Conservation (phyloP, 2,329 filamentous ascomycete genomes). For the Gliomastix tumulicola region DNA sequence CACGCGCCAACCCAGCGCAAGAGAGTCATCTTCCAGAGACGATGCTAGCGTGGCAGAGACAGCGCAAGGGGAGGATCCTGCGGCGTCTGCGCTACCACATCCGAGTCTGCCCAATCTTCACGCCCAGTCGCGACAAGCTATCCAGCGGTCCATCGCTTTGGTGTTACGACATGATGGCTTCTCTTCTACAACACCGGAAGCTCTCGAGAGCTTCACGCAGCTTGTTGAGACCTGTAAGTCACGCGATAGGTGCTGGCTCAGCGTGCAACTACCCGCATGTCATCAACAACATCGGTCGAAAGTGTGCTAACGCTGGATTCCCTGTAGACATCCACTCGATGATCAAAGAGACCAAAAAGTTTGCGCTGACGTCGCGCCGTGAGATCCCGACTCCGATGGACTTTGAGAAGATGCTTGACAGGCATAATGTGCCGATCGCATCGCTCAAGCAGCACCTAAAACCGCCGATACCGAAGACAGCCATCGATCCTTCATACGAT, state of each 20-base stretch:
- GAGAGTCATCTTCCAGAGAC: too few relatives aligned
- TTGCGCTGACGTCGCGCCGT: constrained; percentile 42
- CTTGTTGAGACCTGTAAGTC: constrained; percentile 54
- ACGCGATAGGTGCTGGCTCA: too few relatives aligned
- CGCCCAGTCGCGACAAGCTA: constrained; percentile 23
- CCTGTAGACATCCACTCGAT: constrained; percentile 41
- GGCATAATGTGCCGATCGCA: constrained; percentile 42
- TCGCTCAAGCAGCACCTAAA: constrained; percentile 50
- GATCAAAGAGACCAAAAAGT: constrained; percentile 37
- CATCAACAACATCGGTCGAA: too few relatives aligned
- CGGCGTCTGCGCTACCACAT: too few relatives aligned
- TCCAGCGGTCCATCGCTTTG: constrained; percentile 49
- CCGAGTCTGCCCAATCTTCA: constrained; percentile 22
- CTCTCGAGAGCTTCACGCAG: constrained; percentile 50
- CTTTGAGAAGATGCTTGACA: constrained; percentile 45
- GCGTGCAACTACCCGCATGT: too few relatives aligned
- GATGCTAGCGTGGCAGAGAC: too few relatives aligned
- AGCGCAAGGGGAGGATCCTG: too few relatives aligned
- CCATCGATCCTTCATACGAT: constrained; percentile 28
- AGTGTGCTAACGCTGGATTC: constrained; percentile 1
- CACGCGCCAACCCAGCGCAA: background rate
- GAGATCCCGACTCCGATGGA: constrained; percentile 47
- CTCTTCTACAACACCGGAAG: constrained; percentile 43
- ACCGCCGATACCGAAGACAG: constrained; percentile 37
- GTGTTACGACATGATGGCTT: constrained; percentile 54